phyloP scores from a whole-genome alignment of 306 rosid species.

The Notholithocarpus densiflorus region DNA sequence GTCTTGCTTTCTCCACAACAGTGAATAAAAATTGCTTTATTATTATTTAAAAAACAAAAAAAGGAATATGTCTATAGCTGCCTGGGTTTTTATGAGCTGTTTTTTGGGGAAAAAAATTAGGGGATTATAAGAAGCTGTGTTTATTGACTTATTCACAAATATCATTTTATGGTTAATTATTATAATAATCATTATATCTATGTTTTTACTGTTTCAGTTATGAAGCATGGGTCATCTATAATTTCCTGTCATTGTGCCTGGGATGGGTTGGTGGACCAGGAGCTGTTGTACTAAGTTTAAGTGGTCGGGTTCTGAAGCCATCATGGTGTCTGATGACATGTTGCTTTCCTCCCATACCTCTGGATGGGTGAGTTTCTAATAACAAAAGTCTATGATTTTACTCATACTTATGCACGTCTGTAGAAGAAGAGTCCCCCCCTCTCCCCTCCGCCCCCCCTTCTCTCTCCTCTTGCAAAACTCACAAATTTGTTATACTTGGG shows the following conservation, averaged over 20 bases:
- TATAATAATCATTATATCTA: background rate
- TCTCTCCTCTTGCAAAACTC: no score
- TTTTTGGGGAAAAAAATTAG: background rate
- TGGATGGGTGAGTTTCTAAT: constrained; percentile 84
- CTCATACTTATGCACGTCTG: background rate
- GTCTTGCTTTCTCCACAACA: background rate
- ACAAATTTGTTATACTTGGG: no score
- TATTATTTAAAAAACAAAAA: background rate
- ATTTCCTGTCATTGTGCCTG: constrained; percentile 82
- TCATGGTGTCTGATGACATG: constrained; percentile 85
- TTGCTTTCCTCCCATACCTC: constrained; percentile 80
- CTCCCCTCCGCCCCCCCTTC: background rate
- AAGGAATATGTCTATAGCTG: background rate
- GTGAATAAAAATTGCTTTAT: background rate
- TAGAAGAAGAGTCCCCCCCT: background rate
- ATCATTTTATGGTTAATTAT: constrained; percentile 9
- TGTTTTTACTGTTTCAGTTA: constrained; percentile 55
- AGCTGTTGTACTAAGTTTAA: constrained; percentile 88
- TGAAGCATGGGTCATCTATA: constrained; percentile 98
- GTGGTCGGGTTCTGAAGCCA: constrained; percentile 86
- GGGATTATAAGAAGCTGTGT: background rate
- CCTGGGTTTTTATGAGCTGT: background rate
- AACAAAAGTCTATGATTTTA: background rate
- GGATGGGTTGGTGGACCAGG: constrained; percentile 99
- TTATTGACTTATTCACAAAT: background rate